Evolutionary conservation across 345 rosid species (phyloP).

Genomic region (Brassica rapa): DNA sequence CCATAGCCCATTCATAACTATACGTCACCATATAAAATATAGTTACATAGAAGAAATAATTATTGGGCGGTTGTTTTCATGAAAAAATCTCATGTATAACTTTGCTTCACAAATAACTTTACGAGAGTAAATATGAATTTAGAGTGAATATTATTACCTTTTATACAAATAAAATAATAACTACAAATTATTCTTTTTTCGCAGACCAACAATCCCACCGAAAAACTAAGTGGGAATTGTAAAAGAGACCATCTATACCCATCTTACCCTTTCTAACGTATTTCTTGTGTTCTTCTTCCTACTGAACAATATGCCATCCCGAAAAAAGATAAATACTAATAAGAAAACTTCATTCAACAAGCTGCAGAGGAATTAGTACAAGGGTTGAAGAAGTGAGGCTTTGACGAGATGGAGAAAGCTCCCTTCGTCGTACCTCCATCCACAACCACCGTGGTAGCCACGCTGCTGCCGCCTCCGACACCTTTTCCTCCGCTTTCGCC

Average conservation of each 20-base stretch:
- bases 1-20: neutral
- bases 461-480: neutral
- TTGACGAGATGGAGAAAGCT: slow-evolving; percentile 41
- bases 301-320: slow-evolving; percentile 5
- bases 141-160: slow-evolving; percentile 36
- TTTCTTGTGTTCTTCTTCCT: slow-evolving; percentile 30
- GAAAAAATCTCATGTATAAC: neutral
- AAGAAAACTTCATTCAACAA: slow-evolving; percentile 47
- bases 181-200: slow-evolving; percentile 41
- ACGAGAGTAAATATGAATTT: slow-evolving; percentile 4
- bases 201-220: slow-evolving; percentile 59
- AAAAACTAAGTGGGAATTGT: slow-evolving; percentile 60
- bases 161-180: slow-evolving; percentile 55
- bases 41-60: slow-evolving; percentile 1
- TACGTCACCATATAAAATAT: neutral
- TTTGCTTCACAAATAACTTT: neutral
- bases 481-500: slow-evolving; percentile 22
- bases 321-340: neutral
- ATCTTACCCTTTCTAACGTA: slow-evolving; percentile 33
- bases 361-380: slow-evolving; percentile 84
- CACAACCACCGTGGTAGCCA: slow-evolving; percentile 28
- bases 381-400: slow-evolving; percentile 68
- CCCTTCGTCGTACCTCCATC: slow-evolving; percentile 33
- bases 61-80: neutral
- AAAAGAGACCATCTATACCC: slow-evolving; percentile 31